Conservation (phyloP, 2,329 filamentous ascomycete species). For the Drechslerella dactyloides region DNA sequence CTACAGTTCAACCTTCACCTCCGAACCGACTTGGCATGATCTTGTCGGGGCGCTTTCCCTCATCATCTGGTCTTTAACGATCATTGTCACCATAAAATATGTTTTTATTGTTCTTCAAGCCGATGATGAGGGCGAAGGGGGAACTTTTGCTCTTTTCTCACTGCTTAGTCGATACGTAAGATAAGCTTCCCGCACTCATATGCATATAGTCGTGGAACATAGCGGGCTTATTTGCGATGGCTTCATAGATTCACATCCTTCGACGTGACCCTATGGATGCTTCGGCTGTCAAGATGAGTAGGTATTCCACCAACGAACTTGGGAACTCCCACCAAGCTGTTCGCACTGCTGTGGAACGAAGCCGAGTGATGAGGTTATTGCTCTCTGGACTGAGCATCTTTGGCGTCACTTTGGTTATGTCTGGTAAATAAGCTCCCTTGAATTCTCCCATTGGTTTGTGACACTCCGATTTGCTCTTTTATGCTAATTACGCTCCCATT, state of each 20-base stretch:
- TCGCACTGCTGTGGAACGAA: conserved; percentile 67
- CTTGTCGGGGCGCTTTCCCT: conserved; percentile 71
- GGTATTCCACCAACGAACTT: conserved; percentile 66
- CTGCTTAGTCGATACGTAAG: conserved; percentile 67
- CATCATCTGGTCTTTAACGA: conserved; percentile 71
- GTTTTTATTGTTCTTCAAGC: conserved; percentile 70
- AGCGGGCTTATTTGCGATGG: neutral
- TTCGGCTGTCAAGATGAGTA: conserved; percentile 66
- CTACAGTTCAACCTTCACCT: conserved; percentile 70
- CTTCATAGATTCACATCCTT: conserved; percentile 68
- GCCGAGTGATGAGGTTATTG: conserved; percentile 62
- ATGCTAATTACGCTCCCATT: neutral
- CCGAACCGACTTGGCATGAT: conserved; percentile 65
- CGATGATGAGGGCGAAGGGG: conserved; percentile 74
- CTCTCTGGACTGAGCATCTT: conserved; percentile 70
- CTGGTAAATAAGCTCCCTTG: conserved; percentile 51
- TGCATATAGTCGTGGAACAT: too few species aligned
- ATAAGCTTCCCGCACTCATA: too few species aligned
- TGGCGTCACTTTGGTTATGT: conserved; percentile 71
- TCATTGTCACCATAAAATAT: conserved; percentile 75
- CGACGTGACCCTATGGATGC: conserved; percentile 66
- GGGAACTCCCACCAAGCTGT: conserved; percentile 63
- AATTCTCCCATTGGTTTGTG: too few species aligned
- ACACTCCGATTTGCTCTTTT: too few species aligned
- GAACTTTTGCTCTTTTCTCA: conserved; percentile 72